Conservation (phyloP, 2,329 filamentous ascomycete genomes). For the Calonectria fujianensis region DNA sequence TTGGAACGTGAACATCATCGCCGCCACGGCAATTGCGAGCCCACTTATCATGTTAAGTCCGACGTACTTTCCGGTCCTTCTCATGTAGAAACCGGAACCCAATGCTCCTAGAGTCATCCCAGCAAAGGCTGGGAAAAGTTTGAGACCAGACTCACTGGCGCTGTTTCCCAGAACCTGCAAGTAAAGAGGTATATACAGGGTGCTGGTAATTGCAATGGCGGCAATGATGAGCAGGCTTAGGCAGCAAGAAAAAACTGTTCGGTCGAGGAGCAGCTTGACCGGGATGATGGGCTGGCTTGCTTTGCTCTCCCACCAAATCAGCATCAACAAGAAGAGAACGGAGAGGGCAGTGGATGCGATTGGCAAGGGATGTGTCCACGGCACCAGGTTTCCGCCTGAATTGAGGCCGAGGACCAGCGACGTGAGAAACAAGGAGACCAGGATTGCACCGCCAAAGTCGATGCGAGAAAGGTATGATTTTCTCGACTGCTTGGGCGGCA, state of each 20-base stretch:
- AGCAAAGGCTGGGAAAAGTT: slow-evolving; percentile 80
- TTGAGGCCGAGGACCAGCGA: slow-evolving; percentile 83
- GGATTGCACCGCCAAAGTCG: slow-evolving; percentile 81
- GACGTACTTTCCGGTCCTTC: slow-evolving; percentile 79
- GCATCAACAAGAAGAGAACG: slow-evolving; percentile 72
- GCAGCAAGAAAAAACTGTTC: slow-evolving; percentile 82
- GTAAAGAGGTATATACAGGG: slow-evolving; percentile 78
- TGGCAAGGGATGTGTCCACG: slow-evolving; percentile 84
- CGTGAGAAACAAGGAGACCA: slow-evolving; percentile 77
- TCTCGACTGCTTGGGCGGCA: slow-evolving; percentile 81
- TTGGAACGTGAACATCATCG: background rate
- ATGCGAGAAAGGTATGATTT: slow-evolving; percentile 80
- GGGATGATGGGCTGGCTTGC: slow-evolving; percentile 82
- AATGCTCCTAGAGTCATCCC: slow-evolving; percentile 81
- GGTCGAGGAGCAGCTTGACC: slow-evolving; percentile 80
- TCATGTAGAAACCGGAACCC: slow-evolving; percentile 81
- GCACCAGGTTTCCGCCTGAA: slow-evolving; percentile 84
- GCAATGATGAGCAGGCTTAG: slow-evolving; percentile 83
- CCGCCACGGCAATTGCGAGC: background rate
- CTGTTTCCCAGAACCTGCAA: slow-evolving; percentile 77
- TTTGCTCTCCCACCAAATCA: slow-evolving; percentile 80
- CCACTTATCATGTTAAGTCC: slow-evolving; percentile 59
- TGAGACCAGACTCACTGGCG: slow-evolving; percentile 78
- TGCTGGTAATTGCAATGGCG: slow-evolving; percentile 84
- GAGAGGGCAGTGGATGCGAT: slow-evolving; percentile 78